Evolutionary conservation across 352 stramenopile genomes (phyloP).

Genomic region (Blastocystis sp.): DNA sequence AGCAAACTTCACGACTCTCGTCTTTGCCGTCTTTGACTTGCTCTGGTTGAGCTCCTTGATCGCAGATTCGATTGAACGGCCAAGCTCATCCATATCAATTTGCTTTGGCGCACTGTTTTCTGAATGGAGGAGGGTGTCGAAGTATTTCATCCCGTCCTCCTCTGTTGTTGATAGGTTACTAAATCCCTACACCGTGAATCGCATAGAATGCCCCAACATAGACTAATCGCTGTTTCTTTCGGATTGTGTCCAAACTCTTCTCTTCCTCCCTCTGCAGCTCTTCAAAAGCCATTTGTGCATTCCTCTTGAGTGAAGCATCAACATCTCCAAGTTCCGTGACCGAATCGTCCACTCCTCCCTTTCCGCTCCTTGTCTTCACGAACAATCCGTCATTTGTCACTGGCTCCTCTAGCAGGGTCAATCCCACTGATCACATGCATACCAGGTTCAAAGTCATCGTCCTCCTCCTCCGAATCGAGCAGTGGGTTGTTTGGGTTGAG

Average conservation of each 20-base stretch:
- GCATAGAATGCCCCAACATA: background rate
- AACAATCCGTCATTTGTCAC: constrained; percentile 63
- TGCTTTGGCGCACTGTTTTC: background rate
- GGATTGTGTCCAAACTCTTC: constrained; percentile 13
- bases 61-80: constrained; percentile 4
- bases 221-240: constrained; percentile 41
- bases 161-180: constrained; percentile 30
- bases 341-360: constrained; percentile 27
- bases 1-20: constrained; percentile 80
- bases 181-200: constrained; percentile 19
- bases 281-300: constrained; percentile 40
- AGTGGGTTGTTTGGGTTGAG: constrained; percentile 53
- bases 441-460: constrained; percentile 66
- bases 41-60: background rate
- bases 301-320: constrained; percentile 37
- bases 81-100: background rate
- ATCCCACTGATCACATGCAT: background rate
- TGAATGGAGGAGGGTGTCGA: background rate
- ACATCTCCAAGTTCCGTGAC: constrained; percentile 25
- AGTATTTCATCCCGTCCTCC: background rate
- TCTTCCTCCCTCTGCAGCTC: constrained; percentile 44
- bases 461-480: constrained; percentile 63
- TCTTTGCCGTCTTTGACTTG: constrained; percentile 72
- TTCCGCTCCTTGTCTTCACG: constrained; percentile 66
- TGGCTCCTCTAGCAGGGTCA: constrained; percentile 24